Percentiles rank a stretch among this genome's conserved stretches.
These are phyloP conservation scores for Neurospora sp. DNA, from an alignment of 2,329 filamentous ascomycete genomes.

Conservation along the genomic window DNA sequence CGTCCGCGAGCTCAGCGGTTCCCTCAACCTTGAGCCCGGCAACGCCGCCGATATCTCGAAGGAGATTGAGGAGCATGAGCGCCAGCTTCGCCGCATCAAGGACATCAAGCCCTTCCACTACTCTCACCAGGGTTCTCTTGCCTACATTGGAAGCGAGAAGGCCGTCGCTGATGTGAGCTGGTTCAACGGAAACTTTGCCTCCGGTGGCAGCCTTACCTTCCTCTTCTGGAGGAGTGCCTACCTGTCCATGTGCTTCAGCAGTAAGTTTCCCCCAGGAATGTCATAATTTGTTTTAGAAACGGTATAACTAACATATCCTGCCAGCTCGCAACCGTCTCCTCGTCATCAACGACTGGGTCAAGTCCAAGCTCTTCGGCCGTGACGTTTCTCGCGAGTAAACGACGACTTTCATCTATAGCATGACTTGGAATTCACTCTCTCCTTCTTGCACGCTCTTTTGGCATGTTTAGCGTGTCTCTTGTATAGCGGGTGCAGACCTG, in stretches of 20 bases:
- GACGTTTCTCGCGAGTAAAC: conserved; percentile 77
- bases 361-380: conserved; percentile 92
- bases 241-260: conserved; percentile 99
- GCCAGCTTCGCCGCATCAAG: conserved; percentile 78
- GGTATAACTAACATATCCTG: conserved; percentile 9
- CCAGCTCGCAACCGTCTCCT: conserved; percentile 86
- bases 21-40: conserved; percentile 49
- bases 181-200: conserved; percentile 94
- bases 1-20: conserved; percentile 57
- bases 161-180: conserved; percentile 95
- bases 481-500: conserved; percentile 1
- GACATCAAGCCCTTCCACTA: conserved; percentile 97
- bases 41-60: conserved; percentile 57
- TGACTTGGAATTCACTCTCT: not conserved
- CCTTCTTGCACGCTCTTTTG: not conserved
- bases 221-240: conserved; percentile 98
- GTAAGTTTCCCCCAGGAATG: conserved; percentile 46
- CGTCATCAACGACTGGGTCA: conserved; percentile 89
- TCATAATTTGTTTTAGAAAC: not conserved
- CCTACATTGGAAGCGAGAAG: conserved; percentile 95
- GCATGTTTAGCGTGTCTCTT: conserved; percentile 1
- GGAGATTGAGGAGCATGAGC: conserved; percentile 80
- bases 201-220: conserved; percentile 88
- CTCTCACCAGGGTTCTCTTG: conserved; percentile 91
- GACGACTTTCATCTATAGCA: not conserved